Evolutionary conservation across 331 rosid genomes (phyloP), one percentile per base, ranked within the genome.

Genomic region (Stylosanthes scabra): DNA sequence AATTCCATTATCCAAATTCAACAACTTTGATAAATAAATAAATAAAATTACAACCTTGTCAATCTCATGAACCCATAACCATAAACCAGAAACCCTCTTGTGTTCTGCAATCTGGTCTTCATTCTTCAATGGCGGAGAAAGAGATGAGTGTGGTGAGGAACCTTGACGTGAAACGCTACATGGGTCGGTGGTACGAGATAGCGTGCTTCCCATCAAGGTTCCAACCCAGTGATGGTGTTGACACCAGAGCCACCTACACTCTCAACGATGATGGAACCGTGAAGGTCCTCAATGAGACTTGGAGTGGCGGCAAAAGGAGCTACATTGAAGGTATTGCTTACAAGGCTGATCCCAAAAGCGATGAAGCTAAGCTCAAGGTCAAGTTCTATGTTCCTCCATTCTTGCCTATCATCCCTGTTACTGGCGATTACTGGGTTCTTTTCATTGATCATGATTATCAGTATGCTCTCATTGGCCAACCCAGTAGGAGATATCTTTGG

Each of bases 131-230:
- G 97, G 83, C 85, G 2, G 82, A 78, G 45, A 81, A 83, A 68
- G 87, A 45, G 52, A 88, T 95, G 97, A 80, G 78, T 2, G 96
- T 85, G 1, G 88, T 80, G 70, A 90, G 71, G 79, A 79, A 73
- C 40, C 52, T 95, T 12, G 97, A 95, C 72, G 6, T 95, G 39
- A 46, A 83, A 68, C 67, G 92, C 20, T 95, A 95, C 85, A 90
- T 88, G 93, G 99, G 99, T 8, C 83, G 97, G 3, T 95, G 99
- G 99, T 95, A 91, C 58, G 99, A 95, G 77, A 95, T 95, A 13
- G 96, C 97, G 1, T 95, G 90, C 8, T 88, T 91, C 63, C 99
- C 97, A 10, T 90, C 99, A 8, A 41, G 63, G 66, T 85, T 85
- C 78, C 99, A 95, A 63, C 97, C 97, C 13, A 88, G 57, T 39